Evolutionary conservation across 1,139 yeast genomes (phyloP), one percentile per base, ranked within the genome.

Genomic region (Kodamaea sp.): DNA sequence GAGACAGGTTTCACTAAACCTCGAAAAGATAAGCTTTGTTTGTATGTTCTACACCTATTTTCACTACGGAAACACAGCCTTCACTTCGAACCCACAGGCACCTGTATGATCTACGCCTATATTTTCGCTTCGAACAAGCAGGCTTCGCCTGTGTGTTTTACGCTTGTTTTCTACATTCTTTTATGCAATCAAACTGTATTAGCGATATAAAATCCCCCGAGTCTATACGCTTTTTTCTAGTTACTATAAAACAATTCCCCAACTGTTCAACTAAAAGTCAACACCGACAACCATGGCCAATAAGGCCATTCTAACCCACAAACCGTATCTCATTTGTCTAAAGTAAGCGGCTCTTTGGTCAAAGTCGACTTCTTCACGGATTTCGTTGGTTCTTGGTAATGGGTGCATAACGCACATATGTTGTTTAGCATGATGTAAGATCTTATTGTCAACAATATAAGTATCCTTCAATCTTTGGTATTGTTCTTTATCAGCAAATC

Each of bases 331-430:
- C 97, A 92, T 92, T 75, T 90, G 97, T 79, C 98, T 86, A 75
- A 92, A 92, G 73, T 92, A 92, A 45, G 97, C 97, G 50, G 98
- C 97, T 67, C 98, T 85, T 67, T 90, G 97, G 67, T 94, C 99
- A 59, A 90, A 92, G 67, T 94, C 99, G 55, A 94, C 97, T 71
- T 94, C 98, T 69, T 89, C 97, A 58, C 87, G 84, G 54, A 94
- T 90, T 71, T 94, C 99, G 55, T 81, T 84, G 51, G 88, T 89
- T 69, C 99, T 86, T 62, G 99, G 99, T 57, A 94, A 79, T 63
- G 99, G 99, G 65, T 94, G 99, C 95, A 94, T 84, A 48, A 94
- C 85, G 66, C 96, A 89, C 98, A 92, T 92, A 69, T 92, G 97
- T 65, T 88, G 89, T 73, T 94, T 94, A 54, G 98, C 97, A 62